Base-by-base conservation (phyloP, 2,329 filamentous ascomycete species). In the Aspergillus felis region DNA sequence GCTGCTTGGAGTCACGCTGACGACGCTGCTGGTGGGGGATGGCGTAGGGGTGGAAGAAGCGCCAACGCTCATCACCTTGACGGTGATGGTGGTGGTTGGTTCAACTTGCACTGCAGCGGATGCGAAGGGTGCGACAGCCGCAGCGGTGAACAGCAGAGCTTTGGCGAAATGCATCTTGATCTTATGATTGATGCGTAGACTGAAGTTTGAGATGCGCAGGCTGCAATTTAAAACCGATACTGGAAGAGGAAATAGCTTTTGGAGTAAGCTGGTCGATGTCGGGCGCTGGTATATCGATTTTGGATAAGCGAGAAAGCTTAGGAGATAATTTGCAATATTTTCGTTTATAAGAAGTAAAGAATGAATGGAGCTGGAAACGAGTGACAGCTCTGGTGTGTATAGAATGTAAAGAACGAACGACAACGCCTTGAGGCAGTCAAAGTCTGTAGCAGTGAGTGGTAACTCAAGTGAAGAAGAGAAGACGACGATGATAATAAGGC, bases 121-220 rank as follows among this genome's bases (percentile, higher is more conserved):
- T 38, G 68, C 67, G 51, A 71, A 52, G 17, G 71, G 70, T 32
- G 66, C 62, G 35, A 72, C 56, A 50, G 65, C 66, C 46, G 68
- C 63, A 29, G 62, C 59, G 49, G 67, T 59, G 53, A 74, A 57
- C 38, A 73, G 50, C 53, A 74, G 58, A 57, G 67, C 56, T 60
- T 74, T 75, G 60, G 64, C 61, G 66, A 74, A 64, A 49, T 73
- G 66, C 72, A 75, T 75, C 10, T 61, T 66, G 56, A 57, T 50
- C 53, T 56, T 59, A 38, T 60, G 46, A 49, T 57, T 32, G 42
- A 50, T 52, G 24, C 12, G 51, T 17, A 38, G 32, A 38, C 5
- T 38, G 32, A 38, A 17, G 32, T 38, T 38, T 38, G 14, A 38
- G 32, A 38, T 38, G 14, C 2, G 6, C 14, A 38, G 32, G 14